These are phyloP conservation scores for Didymellaceae sp. DNA, from an alignment of 2,329 filamentous ascomycete species.

Conservation along the genomic window DNA sequence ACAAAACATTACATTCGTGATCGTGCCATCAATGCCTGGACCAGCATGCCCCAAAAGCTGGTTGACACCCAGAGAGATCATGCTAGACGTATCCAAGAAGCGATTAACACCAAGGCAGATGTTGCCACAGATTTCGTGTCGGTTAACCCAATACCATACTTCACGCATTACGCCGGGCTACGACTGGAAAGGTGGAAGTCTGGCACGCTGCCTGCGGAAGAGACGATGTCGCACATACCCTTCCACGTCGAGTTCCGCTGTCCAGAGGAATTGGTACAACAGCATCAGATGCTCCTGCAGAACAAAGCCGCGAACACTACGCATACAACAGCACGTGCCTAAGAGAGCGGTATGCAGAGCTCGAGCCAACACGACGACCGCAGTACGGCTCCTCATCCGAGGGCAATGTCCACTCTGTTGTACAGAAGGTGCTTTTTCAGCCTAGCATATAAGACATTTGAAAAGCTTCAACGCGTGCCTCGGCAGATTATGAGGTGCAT, in stretches of 20 bases:
- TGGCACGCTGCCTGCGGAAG: constrained; percentile 18
- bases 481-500: constrained; percentile 7
- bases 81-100: constrained; percentile 28
- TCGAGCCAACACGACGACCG: neutral
- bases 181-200: constrained; percentile 15
- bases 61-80: constrained; percentile 29
- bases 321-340: neutral
- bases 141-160: constrained; percentile 32
- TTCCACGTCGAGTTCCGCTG: constrained; percentile 41
- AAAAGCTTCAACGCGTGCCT: constrained; percentile 3
- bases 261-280: constrained; percentile 31
- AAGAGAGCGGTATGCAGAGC: too few species aligned
- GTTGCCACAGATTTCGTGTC: constrained; percentile 16
- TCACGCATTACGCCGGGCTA: constrained; percentile 30
- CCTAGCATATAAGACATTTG: neutral
- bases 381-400: neutral
- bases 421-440: neutral
- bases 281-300: constrained; percentile 18
- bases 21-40: constrained; percentile 31
- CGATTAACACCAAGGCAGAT: constrained; percentile 27
- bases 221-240: constrained; percentile 32
- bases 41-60: constrained; percentile 22
- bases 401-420: neutral
- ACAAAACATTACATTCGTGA: constrained; percentile 40
- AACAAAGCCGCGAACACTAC: constrained; percentile 2